phyloP scores from a whole-genome alignment of 225 moss, liverwort and hornwort species.

The Asterella californica region DNA sequence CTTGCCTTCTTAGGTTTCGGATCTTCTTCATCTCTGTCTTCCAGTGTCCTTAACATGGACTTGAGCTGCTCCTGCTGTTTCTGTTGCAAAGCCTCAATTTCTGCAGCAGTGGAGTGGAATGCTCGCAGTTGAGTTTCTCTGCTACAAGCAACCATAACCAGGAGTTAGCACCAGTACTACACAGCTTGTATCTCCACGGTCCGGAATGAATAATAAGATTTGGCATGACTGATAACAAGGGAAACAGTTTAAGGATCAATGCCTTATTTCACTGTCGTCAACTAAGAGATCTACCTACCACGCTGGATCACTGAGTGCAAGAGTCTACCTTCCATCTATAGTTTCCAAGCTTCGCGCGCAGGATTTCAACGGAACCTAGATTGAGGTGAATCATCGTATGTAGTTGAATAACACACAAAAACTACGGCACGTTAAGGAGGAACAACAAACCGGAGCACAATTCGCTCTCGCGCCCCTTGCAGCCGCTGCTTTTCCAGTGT shows the following conservation, averaged over 20 bases:
- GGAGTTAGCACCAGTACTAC: conserved; percentile 1
- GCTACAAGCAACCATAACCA: conserved; percentile 41
- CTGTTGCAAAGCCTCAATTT: conserved; percentile 70
- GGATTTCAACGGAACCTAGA: background rate
- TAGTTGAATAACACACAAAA: too few relatives aligned
- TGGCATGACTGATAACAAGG: background rate
- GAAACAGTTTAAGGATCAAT: background rate
- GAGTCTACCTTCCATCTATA: background rate
- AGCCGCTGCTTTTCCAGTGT: conserved; percentile 86
- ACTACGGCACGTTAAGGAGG: too few relatives aligned
- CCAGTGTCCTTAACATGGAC: conserved; percentile 82
- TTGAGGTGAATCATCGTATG: too few relatives aligned
- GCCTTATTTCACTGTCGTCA: background rate
- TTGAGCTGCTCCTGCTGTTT: conserved; percentile 79
- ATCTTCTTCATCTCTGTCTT: conserved; percentile 78
- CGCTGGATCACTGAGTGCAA: background rate
- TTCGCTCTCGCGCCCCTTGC: conserved; percentile 97
- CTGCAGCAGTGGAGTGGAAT: conserved; percentile 92
- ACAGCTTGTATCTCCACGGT: background rate
- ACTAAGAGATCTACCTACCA: background rate
- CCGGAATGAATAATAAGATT: background rate
- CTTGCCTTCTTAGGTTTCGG: conserved; percentile 47
- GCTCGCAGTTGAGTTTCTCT: conserved; percentile 99
- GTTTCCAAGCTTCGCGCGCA: background rate
- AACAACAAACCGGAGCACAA: conserved; percentile 78